phyloP scores from a whole-genome alignment of 2,329 filamentous ascomycete genomes.

The Metarhizium anisopliae region DNA sequence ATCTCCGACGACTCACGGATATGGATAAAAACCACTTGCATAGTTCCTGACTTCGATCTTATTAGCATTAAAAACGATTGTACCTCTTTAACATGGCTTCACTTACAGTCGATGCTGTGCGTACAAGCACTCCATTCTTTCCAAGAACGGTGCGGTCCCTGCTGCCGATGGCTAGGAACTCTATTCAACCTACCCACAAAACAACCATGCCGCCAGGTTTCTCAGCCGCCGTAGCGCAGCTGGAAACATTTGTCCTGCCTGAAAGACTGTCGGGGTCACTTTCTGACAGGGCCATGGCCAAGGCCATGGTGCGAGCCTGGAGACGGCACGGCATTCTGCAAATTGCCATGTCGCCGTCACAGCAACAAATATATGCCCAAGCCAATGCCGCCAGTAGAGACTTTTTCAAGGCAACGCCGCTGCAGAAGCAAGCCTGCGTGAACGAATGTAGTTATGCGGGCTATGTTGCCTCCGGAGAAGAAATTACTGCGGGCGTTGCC shows the following conservation, averaged over 20 bases:
- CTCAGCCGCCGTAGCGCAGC: constrained; percentile 14
- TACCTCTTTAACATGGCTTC: constrained; percentile 2
- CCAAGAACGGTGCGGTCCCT: background rate
- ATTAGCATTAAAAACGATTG: background rate
- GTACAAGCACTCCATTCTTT: background rate
- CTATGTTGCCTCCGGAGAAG: constrained; percentile 40
- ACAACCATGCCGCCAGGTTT: constrained; percentile 19
- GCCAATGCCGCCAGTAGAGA: constrained; percentile 27
- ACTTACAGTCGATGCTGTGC: background rate
- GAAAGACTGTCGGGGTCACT: constrained; percentile 22
- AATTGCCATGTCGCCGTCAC: constrained; percentile 27
- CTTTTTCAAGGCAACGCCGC: constrained; percentile 28
- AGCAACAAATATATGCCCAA: constrained; percentile 24
- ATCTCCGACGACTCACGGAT: background rate
- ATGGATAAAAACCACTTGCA: background rate
- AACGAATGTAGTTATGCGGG: constrained; percentile 37
- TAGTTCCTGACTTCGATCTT: background rate
- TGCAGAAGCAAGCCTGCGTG: constrained; percentile 32
- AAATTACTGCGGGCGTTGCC: constrained; percentile 37
- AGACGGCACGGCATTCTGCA: constrained; percentile 37
- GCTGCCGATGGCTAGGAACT: background rate
- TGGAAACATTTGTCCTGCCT: constrained; percentile 35
- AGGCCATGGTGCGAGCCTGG: constrained; percentile 32
- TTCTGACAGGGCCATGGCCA: constrained; percentile 27
- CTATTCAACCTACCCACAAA: background rate